These are phyloP conservation scores for Fusarium transvaalense DNA, from an alignment of 2,329 filamentous ascomycete species.

Conservation along the genomic window DNA sequence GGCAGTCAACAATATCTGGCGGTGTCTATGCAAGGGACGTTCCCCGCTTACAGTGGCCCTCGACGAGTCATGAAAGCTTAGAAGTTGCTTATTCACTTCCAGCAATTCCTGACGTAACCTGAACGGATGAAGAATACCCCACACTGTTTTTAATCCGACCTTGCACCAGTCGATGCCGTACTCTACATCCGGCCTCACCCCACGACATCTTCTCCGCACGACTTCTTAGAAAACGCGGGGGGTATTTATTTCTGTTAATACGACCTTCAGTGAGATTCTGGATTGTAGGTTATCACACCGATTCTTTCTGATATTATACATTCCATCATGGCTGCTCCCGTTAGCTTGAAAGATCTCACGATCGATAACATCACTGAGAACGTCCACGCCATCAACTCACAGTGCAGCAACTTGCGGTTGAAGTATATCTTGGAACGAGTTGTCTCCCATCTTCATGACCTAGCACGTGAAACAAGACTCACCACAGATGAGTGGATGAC, in stretches of 20 bases:
- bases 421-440: slow-evolving; percentile 77
- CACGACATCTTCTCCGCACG: neutral
- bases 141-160: neutral
- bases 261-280: no score
- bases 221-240: neutral
- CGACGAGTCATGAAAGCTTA: neutral
- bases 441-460: slow-evolving; percentile 80
- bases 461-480: slow-evolving; percentile 79
- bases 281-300: neutral
- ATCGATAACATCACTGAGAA: slow-evolving; percentile 82
- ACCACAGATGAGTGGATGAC: slow-evolving; percentile 80
- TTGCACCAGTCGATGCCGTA: neutral
- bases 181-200: neutral
- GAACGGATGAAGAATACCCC: neutral
- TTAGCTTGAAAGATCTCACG: slow-evolving; percentile 65
- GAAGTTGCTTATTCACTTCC: neutral
- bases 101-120: neutral
- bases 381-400: slow-evolving; percentile 76
- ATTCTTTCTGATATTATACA: neutral
- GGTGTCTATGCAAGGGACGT: neutral
- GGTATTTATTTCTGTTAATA: neutral
- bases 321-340: slow-evolving; percentile 14
- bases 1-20: neutral
- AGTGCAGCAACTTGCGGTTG: slow-evolving; percentile 70
- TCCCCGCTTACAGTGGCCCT: neutral